Evolutionary conservation across 371 early-diverging fungal genomes (phyloP), one percentile per base, ranked within the genome.

Genomic region (Circinella umbellata): DNA sequence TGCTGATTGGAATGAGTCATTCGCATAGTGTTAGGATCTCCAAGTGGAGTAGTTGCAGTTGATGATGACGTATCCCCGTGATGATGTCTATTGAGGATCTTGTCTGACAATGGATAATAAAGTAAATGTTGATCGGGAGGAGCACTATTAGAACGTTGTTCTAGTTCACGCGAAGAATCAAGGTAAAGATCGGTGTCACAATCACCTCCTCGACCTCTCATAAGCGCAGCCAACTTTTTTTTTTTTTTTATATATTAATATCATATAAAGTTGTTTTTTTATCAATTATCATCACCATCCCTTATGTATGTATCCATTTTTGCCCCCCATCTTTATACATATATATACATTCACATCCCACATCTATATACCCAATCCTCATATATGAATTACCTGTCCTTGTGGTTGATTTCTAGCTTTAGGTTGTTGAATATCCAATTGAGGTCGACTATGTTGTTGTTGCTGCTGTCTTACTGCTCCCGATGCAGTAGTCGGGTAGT

Each of bases 381-480:
- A 42, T 11, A 42, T 9, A 42, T 17, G 1, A 4, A 46, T 66
- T 70, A 74, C 74, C 71, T 74, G 74, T 36, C 70, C 70, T 61
- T 74, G 74, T 34, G 74, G 74, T 62, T 74, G 74, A 47, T 67
- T 74, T 61, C 74, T 63, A n/a, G 74, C 74, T 62, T 68, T 69
- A 7, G 74, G 74, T 38, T 74, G 74, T 57, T 74, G 74, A 20
- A 74, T 70, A 61, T 70, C 74, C 20, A 64, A 66, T 64, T 71
- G 72, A 46, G 61, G 46, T 63, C 42, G 63, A 9, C n/a, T 39
- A 34, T 42, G 39, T 18, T 47, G 15, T 47, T 36, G 49, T n/a
- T 27, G 64, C 10, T 47, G 64, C 20, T 63, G 64, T 46, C 35
- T 15, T 46, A 42, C 37, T 64, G 65, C 18, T 34, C 53, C 34